A percentile compares a stretch with the other conserved stretches of the same genome.
Evolutionary conservation across 2,329 filamentous ascomycete genomes (phyloP).

Genomic region (Botrytis hyacinthi): DNA sequence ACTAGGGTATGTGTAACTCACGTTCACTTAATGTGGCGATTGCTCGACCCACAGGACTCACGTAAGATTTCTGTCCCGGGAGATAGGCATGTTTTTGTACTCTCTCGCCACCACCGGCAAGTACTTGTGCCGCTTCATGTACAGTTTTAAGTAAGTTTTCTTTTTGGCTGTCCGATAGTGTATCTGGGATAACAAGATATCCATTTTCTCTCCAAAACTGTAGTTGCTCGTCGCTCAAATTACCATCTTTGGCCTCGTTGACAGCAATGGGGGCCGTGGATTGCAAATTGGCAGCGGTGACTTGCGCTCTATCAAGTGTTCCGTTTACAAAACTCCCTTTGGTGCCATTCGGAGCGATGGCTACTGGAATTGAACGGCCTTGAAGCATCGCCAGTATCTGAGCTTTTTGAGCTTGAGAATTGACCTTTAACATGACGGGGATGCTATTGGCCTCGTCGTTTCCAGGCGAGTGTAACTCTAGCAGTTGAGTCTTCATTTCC

Average conservation of each 20-base stretch:
- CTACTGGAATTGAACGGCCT: neutral
- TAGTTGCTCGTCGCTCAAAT: constrained; percentile 1
- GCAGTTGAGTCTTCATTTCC: neutral
- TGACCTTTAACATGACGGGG: neutral
- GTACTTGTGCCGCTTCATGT: neutral
- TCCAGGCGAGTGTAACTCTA: neutral
- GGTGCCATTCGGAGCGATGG: neutral
- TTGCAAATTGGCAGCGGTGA: neutral
- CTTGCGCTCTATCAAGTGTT: neutral
- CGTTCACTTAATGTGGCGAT: constrained; percentile 1
- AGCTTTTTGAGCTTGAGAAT: neutral
- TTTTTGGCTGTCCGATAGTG: neutral
- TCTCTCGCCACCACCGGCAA: neutral
- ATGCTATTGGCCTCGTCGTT: neutral
- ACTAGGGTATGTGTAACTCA: neutral
- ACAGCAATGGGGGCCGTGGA: neutral
- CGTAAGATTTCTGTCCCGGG: neutral
- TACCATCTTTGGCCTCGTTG: neutral
- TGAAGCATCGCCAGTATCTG: neutral
- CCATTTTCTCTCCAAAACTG: constrained; percentile 15
- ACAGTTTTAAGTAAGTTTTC: constrained; percentile 1
- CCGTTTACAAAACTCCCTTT: no score
- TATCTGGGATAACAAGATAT: constrained; percentile 1
- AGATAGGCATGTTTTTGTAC: constrained; percentile 12
- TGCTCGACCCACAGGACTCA: neutral